Conservation (phyloP, 1,284 basidiomycete species). For the Ceratobasidium sp. region DNA sequence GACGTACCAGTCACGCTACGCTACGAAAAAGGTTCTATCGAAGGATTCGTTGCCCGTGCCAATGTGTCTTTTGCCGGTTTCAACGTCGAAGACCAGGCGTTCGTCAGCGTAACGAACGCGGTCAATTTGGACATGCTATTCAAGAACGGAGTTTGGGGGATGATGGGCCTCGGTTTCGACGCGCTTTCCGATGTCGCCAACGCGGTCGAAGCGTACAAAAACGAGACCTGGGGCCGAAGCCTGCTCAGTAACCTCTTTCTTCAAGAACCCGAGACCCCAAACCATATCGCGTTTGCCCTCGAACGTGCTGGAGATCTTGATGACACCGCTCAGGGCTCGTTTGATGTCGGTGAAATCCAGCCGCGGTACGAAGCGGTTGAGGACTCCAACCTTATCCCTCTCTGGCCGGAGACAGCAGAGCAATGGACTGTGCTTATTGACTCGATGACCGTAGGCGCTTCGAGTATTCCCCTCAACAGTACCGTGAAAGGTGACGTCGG, state of each 20-base stretch:
- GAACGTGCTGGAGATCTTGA: slow-evolving; percentile 60
- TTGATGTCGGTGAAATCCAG: slow-evolving; percentile 71
- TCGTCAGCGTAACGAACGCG: slow-evolving; percentile 71
- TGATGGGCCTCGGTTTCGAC: slow-evolving; percentile 82
- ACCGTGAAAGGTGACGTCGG: slow-evolving; percentile 39
- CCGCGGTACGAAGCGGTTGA: slow-evolving; percentile 69
- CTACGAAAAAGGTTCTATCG: slow-evolving; percentile 84
- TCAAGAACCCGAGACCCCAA: slow-evolving; percentile 74
- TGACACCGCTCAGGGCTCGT: slow-evolving; percentile 39
- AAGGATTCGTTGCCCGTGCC: slow-evolving; percentile 72
- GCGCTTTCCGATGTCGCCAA: slow-evolving; percentile 76
- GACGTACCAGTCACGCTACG: slow-evolving; percentile 48
- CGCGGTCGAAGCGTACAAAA: slow-evolving; percentile 68
- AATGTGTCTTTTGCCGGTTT: slow-evolving; percentile 79
- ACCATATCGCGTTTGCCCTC: slow-evolving; percentile 81
- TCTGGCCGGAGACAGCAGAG: slow-evolving; percentile 74
- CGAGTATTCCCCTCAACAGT: slow-evolving; percentile 37
- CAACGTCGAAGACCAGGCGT: slow-evolving; percentile 73
- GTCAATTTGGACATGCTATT: slow-evolving; percentile 78
- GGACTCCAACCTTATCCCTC: slow-evolving; percentile 70
- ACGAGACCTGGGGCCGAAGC: slow-evolving; percentile 70
- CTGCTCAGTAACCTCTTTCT: slow-evolving; percentile 80
- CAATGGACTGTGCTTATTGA: slow-evolving; percentile 81
- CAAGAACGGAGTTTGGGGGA: slow-evolving; percentile 69
- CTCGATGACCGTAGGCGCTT: slow-evolving; percentile 59